Evolutionary conservation across 345 rosid genomes (phyloP).

Genomic region (Lepidium sativum): DNA sequence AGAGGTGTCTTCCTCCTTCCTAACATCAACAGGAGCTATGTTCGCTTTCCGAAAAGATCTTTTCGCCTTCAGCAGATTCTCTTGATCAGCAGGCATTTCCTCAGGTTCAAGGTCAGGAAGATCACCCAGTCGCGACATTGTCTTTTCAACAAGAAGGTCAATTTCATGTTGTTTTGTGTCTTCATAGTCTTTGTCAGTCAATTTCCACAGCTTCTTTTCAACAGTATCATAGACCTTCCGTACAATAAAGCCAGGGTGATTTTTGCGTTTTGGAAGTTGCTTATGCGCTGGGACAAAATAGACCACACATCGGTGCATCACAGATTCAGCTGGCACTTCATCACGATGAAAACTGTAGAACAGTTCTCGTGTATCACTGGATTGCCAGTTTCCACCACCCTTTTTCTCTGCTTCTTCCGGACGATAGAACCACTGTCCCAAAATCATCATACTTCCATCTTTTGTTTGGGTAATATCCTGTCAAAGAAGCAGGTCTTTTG

Average conservation of each 20-base stretch:
- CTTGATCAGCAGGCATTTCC: slow-evolving; percentile 38
- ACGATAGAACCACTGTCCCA: slow-evolving; percentile 90
- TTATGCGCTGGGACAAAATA: slow-evolving; percentile 86
- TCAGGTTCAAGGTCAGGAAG: slow-evolving; percentile 56
- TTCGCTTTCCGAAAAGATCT: slow-evolving; percentile 40
- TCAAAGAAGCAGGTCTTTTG: slow-evolving; percentile 2
- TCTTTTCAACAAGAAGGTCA: slow-evolving; percentile 66
- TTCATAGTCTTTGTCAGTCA: slow-evolving; percentile 76
- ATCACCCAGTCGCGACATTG: slow-evolving; percentile 53
- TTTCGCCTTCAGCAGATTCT: slow-evolving; percentile 39
- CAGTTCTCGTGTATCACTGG: slow-evolving; percentile 73
- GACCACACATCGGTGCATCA: slow-evolving; percentile 95
- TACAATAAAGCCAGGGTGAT: slow-evolving; percentile 88
- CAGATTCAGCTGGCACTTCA: slow-evolving; percentile 94
- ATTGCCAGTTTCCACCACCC: slow-evolving; percentile 94
- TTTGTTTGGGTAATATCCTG: slow-evolving; percentile 73
- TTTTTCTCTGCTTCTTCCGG: slow-evolving; percentile 28
- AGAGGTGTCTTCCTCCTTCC: slow-evolving; percentile 63
- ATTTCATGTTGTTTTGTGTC: slow-evolving; percentile 69
- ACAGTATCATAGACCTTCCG: slow-evolving; percentile 79
- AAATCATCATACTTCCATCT: slow-evolving; percentile 61
- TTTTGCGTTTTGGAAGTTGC: slow-evolving; percentile 74
- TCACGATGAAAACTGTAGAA: slow-evolving; percentile 95
- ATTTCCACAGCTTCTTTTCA: slow-evolving; percentile 62
- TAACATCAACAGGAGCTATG: slow-evolving; percentile 66